A percentile compares a stretch with the other conserved stretches of the same genome.
Evolutionary conservation across 345 rosid genomes (phyloP).

Genomic region (Syzygium aqueum): DNA sequence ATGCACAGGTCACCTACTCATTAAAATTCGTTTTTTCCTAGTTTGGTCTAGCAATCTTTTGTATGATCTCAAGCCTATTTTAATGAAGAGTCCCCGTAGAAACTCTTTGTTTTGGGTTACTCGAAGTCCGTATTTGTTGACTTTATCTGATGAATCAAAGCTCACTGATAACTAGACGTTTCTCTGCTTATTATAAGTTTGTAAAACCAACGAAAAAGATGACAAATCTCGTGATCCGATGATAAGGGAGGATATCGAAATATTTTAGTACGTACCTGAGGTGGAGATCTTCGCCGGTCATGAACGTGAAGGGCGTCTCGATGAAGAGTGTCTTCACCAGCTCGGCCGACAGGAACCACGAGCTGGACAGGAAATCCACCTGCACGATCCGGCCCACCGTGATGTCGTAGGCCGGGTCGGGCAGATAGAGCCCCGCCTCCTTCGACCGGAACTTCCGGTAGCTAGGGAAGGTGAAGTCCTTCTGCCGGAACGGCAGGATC

Average conservation of each 20-base stretch:
- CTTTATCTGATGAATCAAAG: background rate
- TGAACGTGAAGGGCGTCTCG: slow-evolving; percentile 84
- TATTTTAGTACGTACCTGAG: slow-evolving; percentile 42
- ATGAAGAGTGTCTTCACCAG: slow-evolving; percentile 83
- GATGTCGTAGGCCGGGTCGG: slow-evolving; percentile 95
- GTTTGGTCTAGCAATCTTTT: background rate
- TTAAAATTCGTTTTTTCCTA: background rate
- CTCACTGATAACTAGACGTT: background rate
- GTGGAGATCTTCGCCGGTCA: slow-evolving; percentile 97
- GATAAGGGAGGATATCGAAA: background rate
- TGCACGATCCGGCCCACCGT: slow-evolving; percentile 73
- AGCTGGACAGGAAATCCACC: slow-evolving; percentile 96
- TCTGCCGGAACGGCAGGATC: slow-evolving; percentile 91
- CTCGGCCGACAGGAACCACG: slow-evolving; percentile 93
- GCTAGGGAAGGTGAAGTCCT: slow-evolving; percentile 94
- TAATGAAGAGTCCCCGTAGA: background rate
- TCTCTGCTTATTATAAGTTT: background rate
- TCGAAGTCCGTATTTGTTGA: background rate
- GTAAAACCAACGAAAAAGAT: background rate
- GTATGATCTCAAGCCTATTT: background rate
- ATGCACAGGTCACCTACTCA: background rate
- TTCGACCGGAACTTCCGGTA: slow-evolving; percentile 83
- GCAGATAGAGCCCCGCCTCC: slow-evolving; percentile 93
- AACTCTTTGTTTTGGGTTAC: background rate
- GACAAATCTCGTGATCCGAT: background rate